Base-by-base conservation (phyloP, 257 asterid species). In the Ophiorrhiza pumila region DNA sequence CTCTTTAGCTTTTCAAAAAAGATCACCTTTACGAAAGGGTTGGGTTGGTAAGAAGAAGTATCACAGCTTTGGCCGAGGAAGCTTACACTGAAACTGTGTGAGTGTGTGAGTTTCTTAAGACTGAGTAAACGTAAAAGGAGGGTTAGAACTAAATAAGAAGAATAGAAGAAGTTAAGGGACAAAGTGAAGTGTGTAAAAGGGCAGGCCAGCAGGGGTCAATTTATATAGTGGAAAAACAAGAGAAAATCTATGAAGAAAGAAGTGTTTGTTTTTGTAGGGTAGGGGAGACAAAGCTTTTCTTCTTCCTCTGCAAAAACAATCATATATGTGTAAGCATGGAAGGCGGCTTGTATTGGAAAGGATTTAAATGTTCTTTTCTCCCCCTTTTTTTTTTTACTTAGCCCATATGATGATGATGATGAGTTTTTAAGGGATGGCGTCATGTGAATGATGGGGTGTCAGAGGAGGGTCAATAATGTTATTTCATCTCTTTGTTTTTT, bases 261-360 rank as follows among this genome's bases (percentile, higher is more conserved):
- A 20, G 52, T 17, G 4, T n/a, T n/a, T n/a, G 62, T 37, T 15
- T 47, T 31, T 45, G 9, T 20, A 17, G 74, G 57, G 39, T 25
- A 46, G 10, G 55, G 55, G 69, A 13, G 62, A 53, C 68, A 64
- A n/a, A 75, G 75, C 73, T 72, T 74, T 71, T 73, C 34, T 43
- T 43, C 60, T 13, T 35, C 61, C 61, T 65, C 84, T 77, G 85
- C 53, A 84, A 86, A 81, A 80, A 81, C 78, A 87, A 91, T 88
- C 95, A 89, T 91, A 88, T 86, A 85, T 89, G 89, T 76, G 88
- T 81, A 84, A 83, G 91, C 83, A 86, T 76, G 85, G 87, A 86
- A 82, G 90, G 86, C 81, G 87, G 84, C 81, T 80, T 61, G 77
- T 37, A 68, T 37, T 75, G 79, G 84, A 82, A 83, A 81, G 80